Percentiles rank a stretch among this genome's conserved stretches.
Conservation (phyloP, 2,329 filamentous ascomycete species). For the Paracorniculantispora psalliotae region DNA sequence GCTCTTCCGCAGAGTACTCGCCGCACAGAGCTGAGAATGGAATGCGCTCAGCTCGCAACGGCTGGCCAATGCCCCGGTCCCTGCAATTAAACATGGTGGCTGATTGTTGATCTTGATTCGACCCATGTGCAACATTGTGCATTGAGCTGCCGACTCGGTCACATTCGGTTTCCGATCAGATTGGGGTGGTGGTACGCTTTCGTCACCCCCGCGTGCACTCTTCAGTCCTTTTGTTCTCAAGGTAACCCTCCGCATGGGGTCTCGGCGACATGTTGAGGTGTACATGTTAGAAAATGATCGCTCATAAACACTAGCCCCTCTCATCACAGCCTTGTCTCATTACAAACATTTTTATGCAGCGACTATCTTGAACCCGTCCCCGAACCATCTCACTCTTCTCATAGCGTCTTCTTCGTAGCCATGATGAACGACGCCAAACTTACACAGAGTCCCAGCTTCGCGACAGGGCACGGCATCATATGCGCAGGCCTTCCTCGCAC, state of each 20-base stretch:
- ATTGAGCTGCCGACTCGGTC: neutral
- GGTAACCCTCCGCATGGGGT: no score
- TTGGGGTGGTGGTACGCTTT: neutral
- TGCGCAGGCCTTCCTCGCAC: slow-evolving; percentile 8
- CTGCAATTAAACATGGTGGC: neutral
- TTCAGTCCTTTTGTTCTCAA: no score
- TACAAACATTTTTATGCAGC: no score
- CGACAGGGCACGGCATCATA: slow-evolving; percentile 1
- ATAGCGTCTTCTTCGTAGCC: neutral
- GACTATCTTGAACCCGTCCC: no score
- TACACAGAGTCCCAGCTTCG: neutral
- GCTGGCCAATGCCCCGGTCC: neutral
- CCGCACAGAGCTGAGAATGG: neutral
- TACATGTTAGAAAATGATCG: no score
- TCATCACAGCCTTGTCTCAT: no score
- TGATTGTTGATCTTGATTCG: neutral
- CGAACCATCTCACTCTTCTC: neutral
- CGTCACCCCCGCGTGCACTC: no score
- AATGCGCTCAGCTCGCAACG: neutral
- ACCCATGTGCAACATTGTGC: neutral
- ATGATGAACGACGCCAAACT: neutral
- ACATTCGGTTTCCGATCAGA: slow-evolving; percentile 1
- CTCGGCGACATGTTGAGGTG: no score
- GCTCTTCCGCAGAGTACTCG: neutral
- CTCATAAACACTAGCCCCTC: no score